Evolutionary conservation across 345 rosid genomes (phyloP).

Genomic region (Lagerstroemia speciosa): DNA sequence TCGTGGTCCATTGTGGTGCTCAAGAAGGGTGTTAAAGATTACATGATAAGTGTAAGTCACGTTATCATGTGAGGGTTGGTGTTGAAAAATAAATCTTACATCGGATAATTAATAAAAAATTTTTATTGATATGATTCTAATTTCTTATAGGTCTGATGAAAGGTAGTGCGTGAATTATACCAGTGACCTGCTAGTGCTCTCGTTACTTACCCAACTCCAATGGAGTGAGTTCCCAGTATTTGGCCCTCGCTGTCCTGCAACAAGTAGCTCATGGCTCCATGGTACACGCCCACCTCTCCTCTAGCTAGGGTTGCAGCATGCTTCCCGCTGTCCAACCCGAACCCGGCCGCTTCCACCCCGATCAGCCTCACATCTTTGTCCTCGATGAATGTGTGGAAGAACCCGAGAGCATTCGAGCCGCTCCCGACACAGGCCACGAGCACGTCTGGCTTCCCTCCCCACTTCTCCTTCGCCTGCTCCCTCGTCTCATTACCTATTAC

Average conservation of each 20-base stretch:
- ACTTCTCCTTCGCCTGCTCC: conserved; percentile 60
- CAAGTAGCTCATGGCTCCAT: conserved; percentile 74
- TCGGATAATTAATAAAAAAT: too few relatives aligned
- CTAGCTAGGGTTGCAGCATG: conserved; percentile 69
- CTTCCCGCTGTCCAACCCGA: conserved; percentile 66
- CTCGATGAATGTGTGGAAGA: conserved; percentile 59
- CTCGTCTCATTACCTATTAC: conserved; percentile 83
- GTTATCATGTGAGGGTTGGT: too few relatives aligned
- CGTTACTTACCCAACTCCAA: conserved; percentile 54
- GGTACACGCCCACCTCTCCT: conserved; percentile 77
- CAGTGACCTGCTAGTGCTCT: too few relatives aligned
- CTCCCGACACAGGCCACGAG: conserved; percentile 76
- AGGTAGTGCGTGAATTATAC: too few relatives aligned
- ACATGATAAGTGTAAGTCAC: too few relatives aligned
- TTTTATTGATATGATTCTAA: too few relatives aligned
- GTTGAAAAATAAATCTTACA: too few relatives aligned
- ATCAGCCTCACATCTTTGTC: conserved; percentile 62
- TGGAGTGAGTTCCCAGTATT: conserved; percentile 43
- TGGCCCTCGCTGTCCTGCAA: conserved; percentile 79
- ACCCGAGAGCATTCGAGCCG: conserved; percentile 79
- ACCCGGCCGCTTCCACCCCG: conserved; percentile 80
- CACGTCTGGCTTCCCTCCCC: conserved; percentile 87
- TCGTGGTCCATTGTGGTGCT: too few relatives aligned
- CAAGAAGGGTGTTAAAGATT: too few relatives aligned
- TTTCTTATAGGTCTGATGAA: too few relatives aligned